A percentile compares a stretch with the other conserved stretches of the same genome.
These are phyloP conservation scores for Ambrosia trifida DNA, from an alignment of 129 eudicot species.

Conservation along the genomic window DNA sequence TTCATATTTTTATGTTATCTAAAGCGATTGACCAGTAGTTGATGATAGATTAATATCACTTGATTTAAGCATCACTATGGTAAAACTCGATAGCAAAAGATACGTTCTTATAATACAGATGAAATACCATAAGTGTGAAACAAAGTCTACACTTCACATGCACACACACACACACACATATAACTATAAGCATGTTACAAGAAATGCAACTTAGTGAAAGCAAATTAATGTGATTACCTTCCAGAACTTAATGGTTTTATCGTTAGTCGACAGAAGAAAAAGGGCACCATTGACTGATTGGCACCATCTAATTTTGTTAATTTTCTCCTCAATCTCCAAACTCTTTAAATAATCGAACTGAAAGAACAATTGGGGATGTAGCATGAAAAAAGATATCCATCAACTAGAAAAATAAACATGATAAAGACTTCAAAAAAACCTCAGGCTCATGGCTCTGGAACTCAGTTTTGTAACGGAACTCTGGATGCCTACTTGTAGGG, in stretches of 20 bases:
- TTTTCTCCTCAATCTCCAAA: slow-evolving; percentile 99
- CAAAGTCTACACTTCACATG: slow-evolving; percentile 4
- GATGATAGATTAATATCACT: slow-evolving; percentile 7
- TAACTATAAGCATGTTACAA: slow-evolving; percentile 9
- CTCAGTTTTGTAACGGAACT: slow-evolving; percentile 96
- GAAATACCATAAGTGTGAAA: slow-evolving; percentile 7
- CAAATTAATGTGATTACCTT: slow-evolving; percentile 53
- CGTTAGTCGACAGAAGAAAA: slow-evolving; percentile 95
- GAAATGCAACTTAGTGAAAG: background rate
- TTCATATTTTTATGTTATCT: background rate
- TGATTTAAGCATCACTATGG: slow-evolving; percentile 2
- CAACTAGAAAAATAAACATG: slow-evolving; percentile 14
- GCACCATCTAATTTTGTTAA: slow-evolving; percentile 98
- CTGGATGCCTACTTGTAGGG: slow-evolving; percentile 82
- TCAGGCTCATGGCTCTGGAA: slow-evolving; percentile 99
- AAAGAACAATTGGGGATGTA: slow-evolving; percentile 27
- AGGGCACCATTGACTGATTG: slow-evolving; percentile 92
- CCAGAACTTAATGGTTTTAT: slow-evolving; percentile 98
- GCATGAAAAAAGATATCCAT: slow-evolving; percentile 19
- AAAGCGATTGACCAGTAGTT: slow-evolving; percentile 7
- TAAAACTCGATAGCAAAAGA: background rate
- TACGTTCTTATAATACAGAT: background rate
- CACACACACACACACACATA: background rate
- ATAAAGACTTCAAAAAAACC: slow-evolving; percentile 47
- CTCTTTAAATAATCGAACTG: slow-evolving; percentile 99